Conservation (phyloP, 768 basidiomycete species). For the Suillus discolor region DNA sequence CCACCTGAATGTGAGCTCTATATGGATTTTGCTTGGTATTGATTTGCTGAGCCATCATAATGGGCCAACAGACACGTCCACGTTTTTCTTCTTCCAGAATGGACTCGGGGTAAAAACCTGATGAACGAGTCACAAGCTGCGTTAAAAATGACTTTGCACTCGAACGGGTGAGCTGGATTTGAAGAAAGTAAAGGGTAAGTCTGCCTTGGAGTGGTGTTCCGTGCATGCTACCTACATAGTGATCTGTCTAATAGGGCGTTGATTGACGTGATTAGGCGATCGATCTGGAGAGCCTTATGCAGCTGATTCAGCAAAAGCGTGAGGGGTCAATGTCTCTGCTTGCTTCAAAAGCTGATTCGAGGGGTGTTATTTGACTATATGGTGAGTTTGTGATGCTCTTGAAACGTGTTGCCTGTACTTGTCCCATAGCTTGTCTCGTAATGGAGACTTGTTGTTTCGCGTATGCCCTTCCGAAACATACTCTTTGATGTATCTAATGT, state of each 20-base stretch:
- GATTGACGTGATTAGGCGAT: background rate
- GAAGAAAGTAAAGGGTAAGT: conserved; percentile 19
- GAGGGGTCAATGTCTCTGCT: background rate
- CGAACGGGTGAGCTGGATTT: conserved; percentile 26
- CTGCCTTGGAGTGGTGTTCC: conserved; percentile 19
- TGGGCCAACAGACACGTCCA: conserved; percentile 27
- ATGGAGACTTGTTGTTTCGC: background rate
- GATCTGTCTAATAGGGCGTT: background rate
- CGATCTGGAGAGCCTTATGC: conserved; percentile 1
- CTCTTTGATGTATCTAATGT: conserved; percentile 21
- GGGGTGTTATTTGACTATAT: conserved; percentile 17
- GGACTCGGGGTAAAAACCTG: conserved; percentile 31
- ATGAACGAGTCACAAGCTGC: conserved; percentile 28
- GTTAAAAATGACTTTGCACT: conserved; percentile 28
- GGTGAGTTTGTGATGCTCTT: conserved; percentile 13
- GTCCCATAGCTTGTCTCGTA: too few species aligned
- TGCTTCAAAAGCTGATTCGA: background rate
- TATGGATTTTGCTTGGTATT: background rate
- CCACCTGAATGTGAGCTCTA: conserved; percentile 9
- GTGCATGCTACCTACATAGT: background rate
- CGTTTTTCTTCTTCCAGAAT: conserved; percentile 31
- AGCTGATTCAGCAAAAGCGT: background rate
- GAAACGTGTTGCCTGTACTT: background rate
- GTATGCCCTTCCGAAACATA: conserved; percentile 14
- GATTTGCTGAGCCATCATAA: too few species aligned